These are phyloP conservation scores for Trichoderma lentiforme DNA, from an alignment of 2,329 filamentous ascomycete species.

Conservation along the genomic window DNA sequence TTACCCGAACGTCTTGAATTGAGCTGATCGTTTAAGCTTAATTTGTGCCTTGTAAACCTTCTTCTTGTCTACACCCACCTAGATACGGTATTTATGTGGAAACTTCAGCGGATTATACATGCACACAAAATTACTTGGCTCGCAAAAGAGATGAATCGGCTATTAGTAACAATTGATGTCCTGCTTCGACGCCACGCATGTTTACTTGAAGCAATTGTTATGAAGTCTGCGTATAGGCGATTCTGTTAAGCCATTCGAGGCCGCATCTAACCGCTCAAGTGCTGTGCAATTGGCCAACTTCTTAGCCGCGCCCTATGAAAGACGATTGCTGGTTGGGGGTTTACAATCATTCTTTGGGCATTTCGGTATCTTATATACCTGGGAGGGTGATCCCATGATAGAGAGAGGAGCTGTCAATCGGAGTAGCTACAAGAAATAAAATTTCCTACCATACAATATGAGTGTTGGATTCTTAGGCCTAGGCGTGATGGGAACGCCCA, in stretches of 20 bases:
- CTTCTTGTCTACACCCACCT: background rate
- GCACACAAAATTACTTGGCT: background rate
- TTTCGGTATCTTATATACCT: background rate
- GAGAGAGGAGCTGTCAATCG: background rate
- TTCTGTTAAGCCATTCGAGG: background rate
- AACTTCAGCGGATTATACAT: too few species aligned
- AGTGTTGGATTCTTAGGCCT: slow-evolving; percentile 32
- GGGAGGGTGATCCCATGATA: background rate
- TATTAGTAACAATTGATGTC: background rate
- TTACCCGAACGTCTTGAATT: background rate
- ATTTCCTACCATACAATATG: background rate
- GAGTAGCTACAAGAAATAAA: background rate
- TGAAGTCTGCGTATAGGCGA: background rate
- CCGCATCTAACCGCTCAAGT: background rate
- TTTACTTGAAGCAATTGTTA: background rate
- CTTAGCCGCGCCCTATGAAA: background rate
- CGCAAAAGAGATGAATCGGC: background rate
- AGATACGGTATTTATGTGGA: too few species aligned
- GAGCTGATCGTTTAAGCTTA: background rate
- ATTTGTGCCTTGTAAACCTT: background rate
- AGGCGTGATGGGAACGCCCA: slow-evolving; percentile 33
- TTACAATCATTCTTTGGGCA: background rate
- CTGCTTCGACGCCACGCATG: background rate
- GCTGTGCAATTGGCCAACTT: background rate
- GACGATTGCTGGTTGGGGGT: background rate